Conservation (phyloP, 2,329 filamentous ascomycete genomes). For the Trichoderma guizhouense region DNA sequence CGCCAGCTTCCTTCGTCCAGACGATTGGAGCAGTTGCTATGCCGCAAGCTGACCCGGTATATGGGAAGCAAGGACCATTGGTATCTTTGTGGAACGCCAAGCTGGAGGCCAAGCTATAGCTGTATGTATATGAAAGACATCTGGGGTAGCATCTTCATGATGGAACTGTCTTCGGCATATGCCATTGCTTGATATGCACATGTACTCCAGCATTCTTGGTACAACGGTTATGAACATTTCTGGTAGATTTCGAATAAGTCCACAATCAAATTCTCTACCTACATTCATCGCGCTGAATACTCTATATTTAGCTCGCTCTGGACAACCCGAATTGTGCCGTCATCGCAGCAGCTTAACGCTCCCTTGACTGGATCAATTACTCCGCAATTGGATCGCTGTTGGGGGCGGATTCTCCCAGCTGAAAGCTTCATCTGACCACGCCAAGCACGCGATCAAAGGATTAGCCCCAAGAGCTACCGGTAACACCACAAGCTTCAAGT, state of each 20-base stretch:
- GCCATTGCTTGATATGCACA: not conserved
- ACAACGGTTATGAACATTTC: not conserved
- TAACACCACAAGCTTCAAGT: not conserved
- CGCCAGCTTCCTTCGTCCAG: not conserved
- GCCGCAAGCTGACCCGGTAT: not conserved
- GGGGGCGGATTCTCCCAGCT: not conserved
- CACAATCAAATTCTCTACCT: not conserved
- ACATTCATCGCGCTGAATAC: not conserved
- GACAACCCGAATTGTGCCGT: not conserved
- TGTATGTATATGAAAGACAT: not conserved
- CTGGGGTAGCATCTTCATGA: too few species aligned
- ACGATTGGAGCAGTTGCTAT: not conserved
- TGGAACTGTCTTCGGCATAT: not conserved
- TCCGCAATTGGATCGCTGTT: not conserved
- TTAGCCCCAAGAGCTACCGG: not conserved
- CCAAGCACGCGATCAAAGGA: not conserved
- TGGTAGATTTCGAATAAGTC: not conserved
- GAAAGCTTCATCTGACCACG: conserved; percentile 9
- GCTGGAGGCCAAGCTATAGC: not conserved
- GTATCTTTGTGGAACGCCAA: not conserved
- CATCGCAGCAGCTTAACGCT: not conserved
- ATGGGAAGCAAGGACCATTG: not conserved
- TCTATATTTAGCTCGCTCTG: not conserved
- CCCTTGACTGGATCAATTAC: not conserved
- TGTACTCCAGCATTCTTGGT: not conserved